These are phyloP conservation scores for Suillus weaverae DNA, from an alignment of 768 basidiomycete genomes.

Conservation along the genomic window DNA sequence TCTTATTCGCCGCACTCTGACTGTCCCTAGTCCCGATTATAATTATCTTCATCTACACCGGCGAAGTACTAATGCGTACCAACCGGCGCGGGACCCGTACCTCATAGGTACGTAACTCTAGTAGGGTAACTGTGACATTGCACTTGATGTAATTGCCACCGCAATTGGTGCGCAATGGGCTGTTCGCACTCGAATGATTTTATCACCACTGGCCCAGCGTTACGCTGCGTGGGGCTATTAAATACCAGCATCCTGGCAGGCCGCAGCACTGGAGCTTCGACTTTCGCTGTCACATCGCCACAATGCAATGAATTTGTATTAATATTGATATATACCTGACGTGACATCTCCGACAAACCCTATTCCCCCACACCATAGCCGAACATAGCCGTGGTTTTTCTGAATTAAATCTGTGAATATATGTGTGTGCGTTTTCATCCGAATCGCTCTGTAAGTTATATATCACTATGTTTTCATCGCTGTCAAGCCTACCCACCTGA, in stretches of 20 bases:
- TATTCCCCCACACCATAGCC: conserved; percentile 8
- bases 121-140: neutral
- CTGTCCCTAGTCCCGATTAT: neutral
- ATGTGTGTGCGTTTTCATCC: neutral
- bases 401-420: neutral
- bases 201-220: neutral
- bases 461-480: neutral
- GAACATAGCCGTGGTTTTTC: neutral
- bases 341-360: neutral
- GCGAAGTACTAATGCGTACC: neutral
- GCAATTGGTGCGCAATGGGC: neutral
- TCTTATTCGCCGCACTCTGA: neutral
- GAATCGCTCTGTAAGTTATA: neutral
- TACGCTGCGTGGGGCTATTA: neutral
- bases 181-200: neutral
- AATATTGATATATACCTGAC: neutral
- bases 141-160: neutral
- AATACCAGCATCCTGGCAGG: neutral
- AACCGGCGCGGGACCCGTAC: neutral
- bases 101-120: neutral
- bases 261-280: too few species aligned
- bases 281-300: neutral
- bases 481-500: too few species aligned
- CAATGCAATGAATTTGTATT: neutral
- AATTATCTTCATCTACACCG: neutral